These are phyloP conservation scores for Ananas comosus DNA, from an alignment of 176 grass and related monocot species.

Conservation along the genomic window DNA sequence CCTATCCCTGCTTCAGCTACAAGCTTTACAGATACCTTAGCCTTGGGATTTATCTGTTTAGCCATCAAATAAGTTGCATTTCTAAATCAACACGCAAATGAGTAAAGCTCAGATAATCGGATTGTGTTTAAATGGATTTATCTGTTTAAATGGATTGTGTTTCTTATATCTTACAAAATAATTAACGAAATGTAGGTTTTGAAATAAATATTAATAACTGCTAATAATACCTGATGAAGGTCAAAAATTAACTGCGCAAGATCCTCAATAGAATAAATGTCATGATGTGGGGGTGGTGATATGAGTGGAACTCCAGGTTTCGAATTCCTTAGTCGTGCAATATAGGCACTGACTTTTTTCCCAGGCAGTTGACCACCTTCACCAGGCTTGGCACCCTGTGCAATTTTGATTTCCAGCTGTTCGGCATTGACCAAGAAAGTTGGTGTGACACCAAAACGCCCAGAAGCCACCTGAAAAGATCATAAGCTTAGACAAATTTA, in stretches of 20 bases:
- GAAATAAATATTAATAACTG: slow-evolving; percentile 8
- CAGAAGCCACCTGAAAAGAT: slow-evolving; percentile 86
- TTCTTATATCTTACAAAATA: neutral
- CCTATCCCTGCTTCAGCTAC: slow-evolving; percentile 98
- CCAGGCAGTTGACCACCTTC: slow-evolving; percentile 97
- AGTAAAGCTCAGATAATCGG: neutral
- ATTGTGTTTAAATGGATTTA: neutral
- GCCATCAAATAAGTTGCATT: slow-evolving; percentile 7
- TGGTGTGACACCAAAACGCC: slow-evolving; percentile 97
- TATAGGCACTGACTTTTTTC: slow-evolving; percentile 99
- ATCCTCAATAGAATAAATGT: slow-evolving; percentile 99
- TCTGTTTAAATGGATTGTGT: neutral
- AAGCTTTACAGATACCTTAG: slow-evolving; percentile 98
- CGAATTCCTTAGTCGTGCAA: slow-evolving; percentile 90
- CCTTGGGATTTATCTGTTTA: slow-evolving; percentile 86
- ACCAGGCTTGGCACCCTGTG: slow-evolving; percentile 98
- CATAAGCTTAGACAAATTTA: slow-evolving; percentile 11
- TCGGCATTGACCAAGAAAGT: slow-evolving; percentile 93
- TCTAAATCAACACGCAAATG: slow-evolving; percentile 13
- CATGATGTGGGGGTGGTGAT: slow-evolving; percentile 97
- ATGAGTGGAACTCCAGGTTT: slow-evolving; percentile 99
- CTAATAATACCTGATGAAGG: slow-evolving; percentile 76
- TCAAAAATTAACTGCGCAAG: slow-evolving; percentile 99
- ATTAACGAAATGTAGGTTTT: neutral
- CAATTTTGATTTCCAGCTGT: slow-evolving; percentile 99